Evolutionary conservation across 2,329 filamentous ascomycete species (phyloP).

Genomic region (Xylaria sp.): DNA sequence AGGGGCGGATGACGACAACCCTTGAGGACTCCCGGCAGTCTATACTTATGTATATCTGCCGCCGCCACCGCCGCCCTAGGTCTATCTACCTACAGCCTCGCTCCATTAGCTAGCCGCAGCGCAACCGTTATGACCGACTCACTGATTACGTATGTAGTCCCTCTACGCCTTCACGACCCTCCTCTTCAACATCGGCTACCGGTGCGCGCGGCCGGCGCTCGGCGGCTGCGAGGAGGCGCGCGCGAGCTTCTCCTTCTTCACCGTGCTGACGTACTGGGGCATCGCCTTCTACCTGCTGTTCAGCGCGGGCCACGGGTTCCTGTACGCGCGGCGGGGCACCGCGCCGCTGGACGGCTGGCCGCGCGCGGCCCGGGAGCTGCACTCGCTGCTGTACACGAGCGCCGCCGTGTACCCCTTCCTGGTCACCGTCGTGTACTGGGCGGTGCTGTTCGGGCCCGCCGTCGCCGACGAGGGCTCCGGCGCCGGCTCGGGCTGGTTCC

Average conservation of each 20-base stretch:
- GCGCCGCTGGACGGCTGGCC: slow-evolving; percentile 63
- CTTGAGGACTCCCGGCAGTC: too few species aligned
- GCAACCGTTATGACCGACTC: too few species aligned
- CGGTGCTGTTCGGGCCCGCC: slow-evolving; percentile 67
- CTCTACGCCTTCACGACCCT: slow-evolving; percentile 72
- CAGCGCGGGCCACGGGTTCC: slow-evolving; percentile 68
- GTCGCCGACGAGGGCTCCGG: too few species aligned
- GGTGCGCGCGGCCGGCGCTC: slow-evolving; percentile 52
- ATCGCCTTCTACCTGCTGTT: slow-evolving; percentile 77
- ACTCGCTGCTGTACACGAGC: slow-evolving; percentile 66
- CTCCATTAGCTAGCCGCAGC: too few species aligned
- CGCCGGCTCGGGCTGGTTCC: too few species aligned
- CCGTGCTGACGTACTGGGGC: slow-evolving; percentile 80
- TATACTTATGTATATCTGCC: too few species aligned
- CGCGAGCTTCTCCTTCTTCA: slow-evolving; percentile 79
- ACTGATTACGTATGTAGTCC: too few species aligned
- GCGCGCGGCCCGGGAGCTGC: slow-evolving; percentile 64
- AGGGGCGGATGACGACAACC: too few species aligned
- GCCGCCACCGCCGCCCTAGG: too few species aligned
- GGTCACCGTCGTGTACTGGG: slow-evolving; percentile 74
- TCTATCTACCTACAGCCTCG: too few species aligned
- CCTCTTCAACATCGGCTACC: slow-evolving; percentile 70
- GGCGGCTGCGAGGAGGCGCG: slow-evolving; percentile 51
- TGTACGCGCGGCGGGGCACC: slow-evolving; percentile 59
- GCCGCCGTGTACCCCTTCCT: slow-evolving; percentile 67